Evolutionary conservation across 495 filamentous ascomycete species (phyloP), one percentile per base, ranked within the genome.

Genomic region (Bathelium albidoporum): DNA sequence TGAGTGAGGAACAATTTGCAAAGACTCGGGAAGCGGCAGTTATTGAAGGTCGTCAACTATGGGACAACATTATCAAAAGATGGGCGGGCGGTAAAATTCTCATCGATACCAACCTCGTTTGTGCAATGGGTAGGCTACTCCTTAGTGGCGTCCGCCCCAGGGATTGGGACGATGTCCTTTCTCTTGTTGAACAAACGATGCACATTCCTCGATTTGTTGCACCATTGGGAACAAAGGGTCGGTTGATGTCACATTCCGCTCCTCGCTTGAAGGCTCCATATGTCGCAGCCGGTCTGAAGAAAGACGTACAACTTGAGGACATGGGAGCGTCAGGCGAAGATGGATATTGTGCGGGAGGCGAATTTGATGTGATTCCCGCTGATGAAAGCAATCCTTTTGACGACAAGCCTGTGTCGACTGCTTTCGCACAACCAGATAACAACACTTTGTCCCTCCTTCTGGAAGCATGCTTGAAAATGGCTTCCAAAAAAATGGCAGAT

Each of bases 161-260:
- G 32, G 84, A 89, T 68, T 81, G 77, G 68, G 82, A 89, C 64
- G 82, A 89, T 68, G 77, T 94, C 2, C 78, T 96, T 24, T 79
- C 80, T 9, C 74, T 98, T 26, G 73, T 91, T 16, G 78, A 89
- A 59, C 88, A 95, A 73, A 89, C 90, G 9, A 90, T 89, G 81
- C 79, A 81, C 32, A 80, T 93, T 64, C 84, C 86, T 16, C 72
- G 76, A 22, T 71, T 79, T 26, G 68, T 80, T 11, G 67, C 79
- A 11, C 71, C 66, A 2, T 60, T 79, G 7, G 74, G 67, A 0
- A 59, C 65, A 58, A 16, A 61, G 60, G 64, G 59, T 7, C 64
- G 66, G 9, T 31, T 64, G 11, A 62, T 63, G 12, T 66, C 65
- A 18, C 69, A 69, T 28, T 60, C 70, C 10, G 67, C 71, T n/a